Evolutionary conservation across 768 basidiomycete genomes (phyloP).

Genomic region (Naganishia vaughanmartiniae): DNA sequence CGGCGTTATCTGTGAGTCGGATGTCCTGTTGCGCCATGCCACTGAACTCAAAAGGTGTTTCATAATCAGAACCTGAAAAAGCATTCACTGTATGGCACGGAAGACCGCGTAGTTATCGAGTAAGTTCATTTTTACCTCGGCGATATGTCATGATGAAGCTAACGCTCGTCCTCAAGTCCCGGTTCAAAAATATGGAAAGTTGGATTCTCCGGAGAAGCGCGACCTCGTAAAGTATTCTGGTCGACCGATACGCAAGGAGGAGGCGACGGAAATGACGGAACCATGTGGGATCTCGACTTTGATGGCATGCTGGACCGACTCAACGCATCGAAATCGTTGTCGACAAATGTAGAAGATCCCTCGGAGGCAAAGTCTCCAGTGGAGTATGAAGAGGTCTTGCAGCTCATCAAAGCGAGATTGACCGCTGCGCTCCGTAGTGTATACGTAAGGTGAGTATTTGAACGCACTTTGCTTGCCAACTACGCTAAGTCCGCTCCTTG

Average conservation of each 20-base stretch:
- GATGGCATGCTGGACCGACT: slow-evolving; percentile 33
- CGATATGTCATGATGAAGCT: background rate
- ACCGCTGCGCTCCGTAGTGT: slow-evolving; percentile 70
- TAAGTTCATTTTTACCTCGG: slow-evolving; percentile 32
- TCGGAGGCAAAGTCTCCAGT: slow-evolving; percentile 58
- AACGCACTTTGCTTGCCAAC: background rate
- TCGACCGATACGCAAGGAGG: slow-evolving; percentile 17
- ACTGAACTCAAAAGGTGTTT: background rate
- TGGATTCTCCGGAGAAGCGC: slow-evolving; percentile 93
- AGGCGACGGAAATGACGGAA: slow-evolving; percentile 29
- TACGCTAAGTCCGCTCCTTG: background rate
- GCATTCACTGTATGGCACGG: slow-evolving; percentile 93
- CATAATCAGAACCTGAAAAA: slow-evolving; percentile 55
- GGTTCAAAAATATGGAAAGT: slow-evolving; percentile 95
- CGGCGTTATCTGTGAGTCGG: slow-evolving; percentile 3
- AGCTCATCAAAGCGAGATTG: slow-evolving; percentile 66
- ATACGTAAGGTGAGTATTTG: slow-evolving; percentile 68
- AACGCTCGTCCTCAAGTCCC: slow-evolving; percentile 53
- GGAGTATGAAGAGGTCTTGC: slow-evolving; percentile 78
- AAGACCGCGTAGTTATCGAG: slow-evolving; percentile 92
- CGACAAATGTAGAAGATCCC: slow-evolving; percentile 56
- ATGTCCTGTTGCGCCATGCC: background rate
- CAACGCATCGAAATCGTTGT: slow-evolving; percentile 27
- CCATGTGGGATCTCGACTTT: slow-evolving; percentile 47
- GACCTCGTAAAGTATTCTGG: slow-evolving; percentile 82